Conservation (phyloP, 805 yeast genomes). For the Myxozyma vanderwaltii region DNA sequence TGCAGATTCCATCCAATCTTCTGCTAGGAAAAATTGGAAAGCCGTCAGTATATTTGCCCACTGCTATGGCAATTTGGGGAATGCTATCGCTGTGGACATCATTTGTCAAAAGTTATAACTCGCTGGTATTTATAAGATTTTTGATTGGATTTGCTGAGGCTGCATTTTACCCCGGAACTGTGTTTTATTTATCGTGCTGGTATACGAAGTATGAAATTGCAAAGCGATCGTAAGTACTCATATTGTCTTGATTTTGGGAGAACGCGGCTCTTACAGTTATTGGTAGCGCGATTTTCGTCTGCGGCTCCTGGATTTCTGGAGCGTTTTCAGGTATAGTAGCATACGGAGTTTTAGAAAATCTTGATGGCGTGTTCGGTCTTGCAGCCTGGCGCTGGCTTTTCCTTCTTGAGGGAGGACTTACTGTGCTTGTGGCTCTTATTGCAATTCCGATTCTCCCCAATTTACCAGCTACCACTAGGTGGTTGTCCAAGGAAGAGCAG, state of each 20-base stretch:
- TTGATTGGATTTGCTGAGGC: constrained; percentile 54
- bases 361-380: constrained; percentile 48
- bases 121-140: constrained; percentile 50
- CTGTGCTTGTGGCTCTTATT: constrained; percentile 50
- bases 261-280: background rate
- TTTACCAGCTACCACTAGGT: constrained; percentile 55
- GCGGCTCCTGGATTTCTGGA: constrained; percentile 54
- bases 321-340: constrained; percentile 60
- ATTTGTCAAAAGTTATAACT: constrained; percentile 50
- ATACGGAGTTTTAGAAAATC: constrained; percentile 52
- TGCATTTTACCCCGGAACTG: constrained; percentile 53
- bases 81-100: constrained; percentile 50
- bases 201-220: constrained; percentile 55
- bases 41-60: constrained; percentile 56
- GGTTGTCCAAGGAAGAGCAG: constrained; percentile 50
- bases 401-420: constrained; percentile 57
- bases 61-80: constrained; percentile 54
- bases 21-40: constrained; percentile 50
- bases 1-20: constrained; percentile 56
- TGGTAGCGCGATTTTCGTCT: constrained; percentile 48
- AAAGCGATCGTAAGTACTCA: constrained; percentile 45
- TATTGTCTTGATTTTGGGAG: background rate
- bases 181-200: constrained; percentile 58
- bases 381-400: constrained; percentile 60
- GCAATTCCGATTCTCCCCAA: constrained; percentile 56